A percentile compares a stretch with the other conserved stretches of the same genome.
phyloP scores from a whole-genome alignment of 2,329 filamentous ascomycete genomes.

The Diaporthe citri region DNA sequence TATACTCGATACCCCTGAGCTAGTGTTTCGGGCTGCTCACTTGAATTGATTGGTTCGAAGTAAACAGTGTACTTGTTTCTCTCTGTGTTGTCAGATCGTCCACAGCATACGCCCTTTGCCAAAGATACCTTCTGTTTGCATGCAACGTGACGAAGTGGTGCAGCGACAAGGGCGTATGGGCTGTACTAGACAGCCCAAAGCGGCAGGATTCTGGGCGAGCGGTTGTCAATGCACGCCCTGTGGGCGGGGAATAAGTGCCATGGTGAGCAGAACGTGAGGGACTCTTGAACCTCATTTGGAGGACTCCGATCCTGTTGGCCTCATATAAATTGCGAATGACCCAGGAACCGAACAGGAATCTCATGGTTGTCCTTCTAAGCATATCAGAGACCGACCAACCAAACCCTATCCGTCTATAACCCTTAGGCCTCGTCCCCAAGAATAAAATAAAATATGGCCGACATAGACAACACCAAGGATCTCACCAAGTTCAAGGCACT shows the following conservation, averaged over 20 bases:
- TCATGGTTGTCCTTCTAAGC: neutral
- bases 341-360: neutral
- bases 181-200: neutral
- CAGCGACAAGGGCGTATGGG: constrained; percentile 12
- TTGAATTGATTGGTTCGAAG: constrained; percentile 27
- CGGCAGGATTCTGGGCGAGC: constrained; percentile 20
- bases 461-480: constrained; percentile 33
- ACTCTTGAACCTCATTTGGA: neutral
- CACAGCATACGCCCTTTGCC: neutral
- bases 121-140: neutral
- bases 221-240: constrained; percentile 17
- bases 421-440: neutral
- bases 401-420: too few species aligned
- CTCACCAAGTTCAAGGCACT: constrained; percentile 57
- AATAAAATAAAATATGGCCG: constrained; percentile 22
- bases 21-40: constrained; percentile 18
- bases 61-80: neutral
- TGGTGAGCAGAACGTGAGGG: neutral
- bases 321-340: neutral
- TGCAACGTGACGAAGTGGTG: neutral
- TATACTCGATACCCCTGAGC: constrained; percentile 39
- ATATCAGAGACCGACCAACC: neutral
- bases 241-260: constrained; percentile 14
- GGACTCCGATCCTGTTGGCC: neutral
- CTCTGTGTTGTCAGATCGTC: neutral